Conservation (phyloP, 176 grass and related monocot species). For the Elaeis guineensis region DNA sequence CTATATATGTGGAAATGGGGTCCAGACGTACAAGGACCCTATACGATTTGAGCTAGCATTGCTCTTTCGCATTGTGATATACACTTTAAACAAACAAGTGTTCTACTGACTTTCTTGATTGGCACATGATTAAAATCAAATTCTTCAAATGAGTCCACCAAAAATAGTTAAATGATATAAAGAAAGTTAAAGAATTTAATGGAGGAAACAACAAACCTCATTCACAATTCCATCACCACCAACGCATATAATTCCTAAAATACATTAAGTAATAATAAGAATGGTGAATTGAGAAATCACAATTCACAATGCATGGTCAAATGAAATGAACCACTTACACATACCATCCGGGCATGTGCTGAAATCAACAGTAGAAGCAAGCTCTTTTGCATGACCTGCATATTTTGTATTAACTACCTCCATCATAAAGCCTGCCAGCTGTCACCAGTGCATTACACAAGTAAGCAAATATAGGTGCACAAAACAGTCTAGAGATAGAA, state of each 20-base stretch:
- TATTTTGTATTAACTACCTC: conserved; percentile 88
- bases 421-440: conserved; percentile 98
- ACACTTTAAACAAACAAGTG: no score
- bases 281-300: conserved; percentile 8
- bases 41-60: no score
- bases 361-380: conserved; percentile 79
- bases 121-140: no score
- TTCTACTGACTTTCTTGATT: no score
- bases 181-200: background rate
- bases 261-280: conserved; percentile 13
- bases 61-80: no score
- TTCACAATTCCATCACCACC: conserved; percentile 99
- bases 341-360: conserved; percentile 78
- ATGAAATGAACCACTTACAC: conserved; percentile 14
- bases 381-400: conserved; percentile 85
- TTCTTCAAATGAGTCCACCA: no score
- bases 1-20: no score
- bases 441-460: conserved; percentile 3
- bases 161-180: background rate
- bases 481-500: no score
- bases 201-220: conserved; percentile 52
- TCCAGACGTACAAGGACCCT: no score
- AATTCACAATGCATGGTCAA: background rate
- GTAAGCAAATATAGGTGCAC: no score
- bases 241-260: conserved; percentile 84